A percentile compares a stretch with the other conserved stretches of the same genome.
Evolutionary conservation across 2,329 filamentous ascomycete species (phyloP).

Genomic region (Cladobotryum mycophilum): DNA sequence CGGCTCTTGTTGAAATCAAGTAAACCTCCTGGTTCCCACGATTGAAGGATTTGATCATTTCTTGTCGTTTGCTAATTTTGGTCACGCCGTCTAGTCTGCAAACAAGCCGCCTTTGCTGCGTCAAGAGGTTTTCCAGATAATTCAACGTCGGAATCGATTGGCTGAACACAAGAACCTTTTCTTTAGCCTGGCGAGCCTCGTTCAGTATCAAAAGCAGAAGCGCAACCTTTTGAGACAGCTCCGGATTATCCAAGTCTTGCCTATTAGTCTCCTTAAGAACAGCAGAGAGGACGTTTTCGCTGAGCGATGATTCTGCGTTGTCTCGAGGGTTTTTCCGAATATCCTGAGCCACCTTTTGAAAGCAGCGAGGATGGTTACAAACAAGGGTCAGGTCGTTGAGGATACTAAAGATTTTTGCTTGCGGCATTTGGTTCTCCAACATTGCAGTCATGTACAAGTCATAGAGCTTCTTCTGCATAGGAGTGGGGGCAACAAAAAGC

Average conservation of each 20-base stretch:
- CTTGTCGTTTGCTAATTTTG: slow-evolving; percentile 50
- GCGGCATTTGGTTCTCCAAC: background rate
- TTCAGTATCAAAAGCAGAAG: slow-evolving; percentile 65
- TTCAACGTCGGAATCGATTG: slow-evolving; percentile 64
- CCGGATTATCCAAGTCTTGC: slow-evolving; percentile 37
- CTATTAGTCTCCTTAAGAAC: slow-evolving; percentile 32
- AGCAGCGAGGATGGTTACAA: slow-evolving; percentile 47
- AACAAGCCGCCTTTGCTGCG: slow-evolving; percentile 39
- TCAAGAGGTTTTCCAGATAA: slow-evolving; percentile 57
- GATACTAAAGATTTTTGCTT: slow-evolving; percentile 29
- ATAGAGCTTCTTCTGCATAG: slow-evolving; percentile 60
- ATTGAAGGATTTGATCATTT: slow-evolving; percentile 64
- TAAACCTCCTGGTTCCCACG: slow-evolving; percentile 51
- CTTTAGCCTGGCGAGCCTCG: slow-evolving; percentile 52
- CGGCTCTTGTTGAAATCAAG: slow-evolving; percentile 77
- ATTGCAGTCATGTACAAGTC: slow-evolving; percentile 33
- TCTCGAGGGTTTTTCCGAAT: slow-evolving; percentile 7
- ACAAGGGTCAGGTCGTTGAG: slow-evolving; percentile 39
- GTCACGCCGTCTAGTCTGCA: slow-evolving; percentile 64
- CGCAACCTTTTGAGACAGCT: slow-evolving; percentile 61
- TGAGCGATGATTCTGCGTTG: slow-evolving; percentile 16
- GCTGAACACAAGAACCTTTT: slow-evolving; percentile 78
- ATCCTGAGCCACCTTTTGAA: slow-evolving; percentile 29
- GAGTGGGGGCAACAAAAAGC: slow-evolving; percentile 64
- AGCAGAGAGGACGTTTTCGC: slow-evolving; percentile 20